Evolutionary conservation across 345 rosid genomes (phyloP).

Genomic region (Citrus mangshanensis): DNA sequence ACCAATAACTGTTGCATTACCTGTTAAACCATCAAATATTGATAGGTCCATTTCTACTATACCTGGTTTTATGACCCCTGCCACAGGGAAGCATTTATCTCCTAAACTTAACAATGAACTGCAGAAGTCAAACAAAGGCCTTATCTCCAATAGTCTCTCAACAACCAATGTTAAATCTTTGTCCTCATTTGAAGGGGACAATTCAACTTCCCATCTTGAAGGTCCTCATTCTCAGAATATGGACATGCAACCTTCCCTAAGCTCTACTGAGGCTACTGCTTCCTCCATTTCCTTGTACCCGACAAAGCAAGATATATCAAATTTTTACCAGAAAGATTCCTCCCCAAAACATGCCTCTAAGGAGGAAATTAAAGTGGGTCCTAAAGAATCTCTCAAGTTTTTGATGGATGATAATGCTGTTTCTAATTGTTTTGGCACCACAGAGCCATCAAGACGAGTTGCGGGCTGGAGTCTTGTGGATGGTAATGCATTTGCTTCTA

Average conservation of each 20-base stretch:
- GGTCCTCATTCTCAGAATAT: conserved; percentile 17
- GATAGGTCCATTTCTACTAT: conserved; percentile 86
- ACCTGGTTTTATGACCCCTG: conserved; percentile 65
- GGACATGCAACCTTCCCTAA: conserved; percentile 4
- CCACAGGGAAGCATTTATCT: conserved; percentile 37
- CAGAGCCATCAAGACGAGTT: conserved; percentile 24
- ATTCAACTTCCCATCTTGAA: conserved; percentile 28
- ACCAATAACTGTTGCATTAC: conserved; percentile 85
- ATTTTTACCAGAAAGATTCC: conserved; percentile 14
- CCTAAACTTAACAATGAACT: conserved; percentile 37
- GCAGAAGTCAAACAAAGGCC: conserved; percentile 30
- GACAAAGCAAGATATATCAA: conserved; percentile 13
- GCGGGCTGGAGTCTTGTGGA: conserved; percentile 19
- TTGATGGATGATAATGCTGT: conserved; percentile 12
- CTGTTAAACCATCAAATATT: conserved; percentile 65
- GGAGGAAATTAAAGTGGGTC: conserved; percentile 27
- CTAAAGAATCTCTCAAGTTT: conserved; percentile 32
- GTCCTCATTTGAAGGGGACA: conserved; percentile 26
- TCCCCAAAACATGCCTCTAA: conserved; percentile 22
- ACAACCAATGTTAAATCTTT: conserved; percentile 29
- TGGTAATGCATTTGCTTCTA: conserved; percentile 20
- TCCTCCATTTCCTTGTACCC: conserved; percentile 22
- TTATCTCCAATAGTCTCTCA: conserved; percentile 17
- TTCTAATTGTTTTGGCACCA: conserved; percentile 16
- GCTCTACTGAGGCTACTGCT: conserved; percentile 16